These are phyloP conservation scores for Penicillium aurantiogriseum DNA, from an alignment of 2,329 filamentous ascomycete genomes.

Conservation along the genomic window DNA sequence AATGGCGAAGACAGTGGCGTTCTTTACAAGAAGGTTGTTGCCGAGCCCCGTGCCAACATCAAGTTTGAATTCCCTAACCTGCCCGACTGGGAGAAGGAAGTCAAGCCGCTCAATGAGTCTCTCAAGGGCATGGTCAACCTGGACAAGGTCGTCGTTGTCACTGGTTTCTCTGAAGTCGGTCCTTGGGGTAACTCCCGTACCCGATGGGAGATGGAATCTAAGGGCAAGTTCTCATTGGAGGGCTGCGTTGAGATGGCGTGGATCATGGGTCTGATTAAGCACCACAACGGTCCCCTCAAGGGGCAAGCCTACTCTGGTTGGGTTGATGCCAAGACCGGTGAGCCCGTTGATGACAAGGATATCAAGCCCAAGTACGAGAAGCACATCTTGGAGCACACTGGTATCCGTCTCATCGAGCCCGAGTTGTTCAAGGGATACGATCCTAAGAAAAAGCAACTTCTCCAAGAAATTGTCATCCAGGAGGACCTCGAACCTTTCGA, in stretches of 20 bases:
- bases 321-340: conserved; percentile 92
- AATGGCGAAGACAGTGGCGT: conserved; percentile 91
- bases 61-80: conserved; percentile 93
- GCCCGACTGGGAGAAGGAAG: conserved; percentile 86
- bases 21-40: conserved; percentile 89
- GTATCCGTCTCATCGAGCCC: conserved; percentile 95
- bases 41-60: conserved; percentile 94
- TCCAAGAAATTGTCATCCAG: conserved; percentile 96
- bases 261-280: conserved; percentile 99
- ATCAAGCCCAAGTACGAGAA: conserved; percentile 98
- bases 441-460: conserved; percentile 95
- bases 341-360: conserved; percentile 97
- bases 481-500: conserved; percentile 97
- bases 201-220: conserved; percentile 98
- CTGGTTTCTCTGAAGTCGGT: conserved; percentile 78
- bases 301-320: conserved; percentile 93
- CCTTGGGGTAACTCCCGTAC: conserved; percentile 99
- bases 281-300: conserved; percentile 94
- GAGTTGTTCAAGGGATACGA: conserved; percentile 97
- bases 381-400: conserved; percentile 90
- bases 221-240: conserved; percentile 94
- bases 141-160: conserved; percentile 96
- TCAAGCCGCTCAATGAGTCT: conserved; percentile 81
- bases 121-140: conserved; percentile 98
- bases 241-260: conserved; percentile 99